These are phyloP conservation scores for Cyclotella atomus DNA, from an alignment of 108 stramenopile species.

Conservation along the genomic window DNA sequence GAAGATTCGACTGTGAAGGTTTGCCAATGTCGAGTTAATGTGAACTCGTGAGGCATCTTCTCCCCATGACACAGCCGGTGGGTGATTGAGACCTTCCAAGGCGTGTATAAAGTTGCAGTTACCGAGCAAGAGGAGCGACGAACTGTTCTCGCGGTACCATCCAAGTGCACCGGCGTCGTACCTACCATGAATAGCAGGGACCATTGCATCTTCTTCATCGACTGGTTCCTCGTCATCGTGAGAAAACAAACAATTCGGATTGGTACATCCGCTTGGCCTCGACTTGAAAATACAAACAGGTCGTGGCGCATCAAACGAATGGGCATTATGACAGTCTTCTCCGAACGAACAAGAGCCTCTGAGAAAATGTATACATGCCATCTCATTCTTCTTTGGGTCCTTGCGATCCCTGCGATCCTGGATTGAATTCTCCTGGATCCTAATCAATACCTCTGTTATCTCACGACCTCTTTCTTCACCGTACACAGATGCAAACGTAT, in stretches of 20 bases:
- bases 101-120: slow-evolving; percentile 9
- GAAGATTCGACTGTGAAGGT: not conserved
- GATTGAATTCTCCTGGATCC: slow-evolving; percentile 21
- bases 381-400: not conserved
- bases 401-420: slow-evolving; percentile 12
- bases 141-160: slow-evolving; percentile 24
- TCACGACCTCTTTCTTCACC: slow-evolving; percentile 12
- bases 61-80: slow-evolving; percentile 8
- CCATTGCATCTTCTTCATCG: not conserved
- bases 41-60: slow-evolving; percentile 14
- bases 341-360: slow-evolving; percentile 36
- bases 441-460: slow-evolving; percentile 17
- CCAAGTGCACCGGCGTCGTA: slow-evolving; percentile 22
- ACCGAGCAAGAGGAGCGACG: slow-evolving; percentile 18
- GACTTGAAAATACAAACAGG: slow-evolving; percentile 30
- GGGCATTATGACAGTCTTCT: slow-evolving; percentile 32
- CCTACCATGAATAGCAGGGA: slow-evolving; percentile 15
- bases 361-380: slow-evolving; percentile 44
- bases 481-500: slow-evolving; percentile 37
- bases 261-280: slow-evolving; percentile 33
- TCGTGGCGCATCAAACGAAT: slow-evolving; percentile 28
- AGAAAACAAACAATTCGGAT: slow-evolving; percentile 33
- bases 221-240: slow-evolving; percentile 15
- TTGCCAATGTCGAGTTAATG: not conserved
- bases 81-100: slow-evolving; percentile 8